Evolutionary conservation across 352 stramenopile genomes (phyloP).

Genomic region (Thalassiosira delicatula): DNA sequence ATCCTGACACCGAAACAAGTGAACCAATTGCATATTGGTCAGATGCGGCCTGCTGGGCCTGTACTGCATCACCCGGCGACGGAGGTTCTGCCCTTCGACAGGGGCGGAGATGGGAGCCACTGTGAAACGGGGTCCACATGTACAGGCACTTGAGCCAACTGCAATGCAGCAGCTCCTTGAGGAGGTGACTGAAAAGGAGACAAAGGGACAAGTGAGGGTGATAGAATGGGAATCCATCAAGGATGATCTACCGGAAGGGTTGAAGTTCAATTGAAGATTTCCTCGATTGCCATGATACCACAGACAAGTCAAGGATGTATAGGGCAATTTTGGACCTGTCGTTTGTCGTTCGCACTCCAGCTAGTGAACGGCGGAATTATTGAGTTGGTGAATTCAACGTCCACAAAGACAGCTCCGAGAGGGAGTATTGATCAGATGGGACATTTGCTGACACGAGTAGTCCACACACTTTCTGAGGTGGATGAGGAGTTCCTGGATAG

Average conservation of each 20-base stretch:
- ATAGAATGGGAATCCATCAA: slow-evolving; percentile 26
- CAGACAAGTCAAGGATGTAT: slow-evolving; percentile 24
- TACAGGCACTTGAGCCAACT: slow-evolving; percentile 5
- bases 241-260: not conserved
- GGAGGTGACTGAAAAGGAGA: slow-evolving; percentile 12
- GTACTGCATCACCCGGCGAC: slow-evolving; percentile 16
- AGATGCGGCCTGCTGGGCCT: slow-evolving; percentile 6
- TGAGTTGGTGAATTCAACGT: slow-evolving; percentile 10
- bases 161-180: slow-evolving; percentile 10
- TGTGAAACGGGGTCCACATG: slow-evolving; percentile 12
- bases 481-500: not conserved
- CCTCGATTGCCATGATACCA: slow-evolving; percentile 19
- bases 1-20: not conserved
- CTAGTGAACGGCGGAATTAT: not conserved
- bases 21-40: not conserved
- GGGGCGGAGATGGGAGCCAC: slow-evolving; percentile 17
- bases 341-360: slow-evolving; percentile 1
- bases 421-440: slow-evolving; percentile 9
- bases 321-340: slow-evolving; percentile 21
- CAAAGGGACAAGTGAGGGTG: not conserved
- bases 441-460: not conserved
- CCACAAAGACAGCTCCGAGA: not conserved
- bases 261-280: too few relatives aligned
- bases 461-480: slow-evolving; percentile 19
- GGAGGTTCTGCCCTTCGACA: slow-evolving; percentile 21